Percentiles rank a stretch among this genome's conserved stretches.
Evolutionary conservation across 1,139 yeast species (phyloP).

Genomic region (Magnusiomyces suaveolens): DNA sequence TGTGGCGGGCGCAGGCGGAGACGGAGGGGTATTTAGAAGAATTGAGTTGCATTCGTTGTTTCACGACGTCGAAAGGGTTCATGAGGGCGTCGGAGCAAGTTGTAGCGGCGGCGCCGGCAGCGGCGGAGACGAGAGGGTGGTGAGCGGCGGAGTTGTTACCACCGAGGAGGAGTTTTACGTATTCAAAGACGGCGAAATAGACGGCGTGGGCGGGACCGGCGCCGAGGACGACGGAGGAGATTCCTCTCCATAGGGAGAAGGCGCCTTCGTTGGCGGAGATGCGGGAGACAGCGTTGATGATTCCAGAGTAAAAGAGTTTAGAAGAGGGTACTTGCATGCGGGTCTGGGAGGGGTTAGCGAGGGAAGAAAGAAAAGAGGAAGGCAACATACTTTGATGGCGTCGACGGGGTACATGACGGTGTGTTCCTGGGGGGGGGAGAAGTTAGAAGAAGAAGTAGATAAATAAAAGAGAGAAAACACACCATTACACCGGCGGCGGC

Average conservation of each 20-base stretch:
- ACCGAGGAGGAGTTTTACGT: constrained; percentile 53
- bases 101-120: constrained; percentile 90
- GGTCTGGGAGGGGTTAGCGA: constrained; percentile 45
- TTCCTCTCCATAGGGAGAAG: constrained; percentile 86
- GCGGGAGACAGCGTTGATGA: constrained; percentile 54
- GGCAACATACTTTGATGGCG: constrained; percentile 49
- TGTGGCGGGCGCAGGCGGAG: constrained; percentile 34
- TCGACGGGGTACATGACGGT: constrained; percentile 85
- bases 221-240: constrained; percentile 83
- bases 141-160: constrained; percentile 39
- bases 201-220: constrained; percentile 99
- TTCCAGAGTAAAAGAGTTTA: constrained; percentile 37
- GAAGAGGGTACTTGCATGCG: constrained; percentile 72
- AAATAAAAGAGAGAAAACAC: too few relatives aligned
- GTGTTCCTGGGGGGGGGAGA: constrained; percentile 42
- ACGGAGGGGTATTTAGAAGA: constrained; percentile 29
- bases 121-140: constrained; percentile 72
- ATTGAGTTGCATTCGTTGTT: constrained; percentile 68
- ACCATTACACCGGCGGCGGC: constrained; percentile 90
- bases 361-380: too few relatives aligned
- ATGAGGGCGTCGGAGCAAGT: constrained; percentile 87
- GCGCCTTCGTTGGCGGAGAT: constrained; percentile 90
- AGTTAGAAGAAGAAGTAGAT: too few relatives aligned
- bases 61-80: constrained; percentile 95
- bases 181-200: constrained; percentile 91